Base-by-base conservation (phyloP, 208 protist genomes). In the Leishmania arabica region DNA sequence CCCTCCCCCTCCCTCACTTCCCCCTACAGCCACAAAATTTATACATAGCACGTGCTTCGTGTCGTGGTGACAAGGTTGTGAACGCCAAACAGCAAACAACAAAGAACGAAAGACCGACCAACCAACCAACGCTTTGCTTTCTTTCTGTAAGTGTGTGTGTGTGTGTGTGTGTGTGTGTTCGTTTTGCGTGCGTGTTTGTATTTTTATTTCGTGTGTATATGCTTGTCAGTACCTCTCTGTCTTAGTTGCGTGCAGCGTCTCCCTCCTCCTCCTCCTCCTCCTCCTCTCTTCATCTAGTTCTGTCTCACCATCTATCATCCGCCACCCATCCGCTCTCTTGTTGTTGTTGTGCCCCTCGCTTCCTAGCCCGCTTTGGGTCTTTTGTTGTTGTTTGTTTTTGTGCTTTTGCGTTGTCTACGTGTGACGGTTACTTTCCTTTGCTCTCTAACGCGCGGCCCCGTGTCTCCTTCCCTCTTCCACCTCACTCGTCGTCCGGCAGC, bases 11-110 rank as follows among this genome's bases (percentile, higher is more conserved):
- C 47, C 24, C 6, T 51, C 31, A 7, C 40, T 62, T 11, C 15
- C 34, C 1, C 15, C 13, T 73, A 7, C 40, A n/a, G 53, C 19
- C 3, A 37, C 19, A 9, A 47, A 6, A 19, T 37, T 24, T 37
- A 73, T 77, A 6, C 82, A n/a, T 56, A 21, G 24, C 72, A 34
- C n/a, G n/a, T 65, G 21, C 3, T 65, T 64, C 69, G 17, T 60
- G 0, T 83, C 27, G n/a, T 37, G 17, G 51, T 19, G 51, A 54
- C 15, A 15, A 1, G 51, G 51, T 65, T 34, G n/a, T 65, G 2
- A 27, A 65, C 11, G n/a, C 21, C 7, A 3, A 68, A 21, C 37
- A 37, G 37, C 37, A 37, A 37, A 2, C 37, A 68, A 40, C 42
- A 40, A 68, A 17, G 31, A 24, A 68, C 21, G 42, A 40, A 68